Evolutionary conservation across 306 rosid species (phyloP).

Genomic region (Cajanus cajan): DNA sequence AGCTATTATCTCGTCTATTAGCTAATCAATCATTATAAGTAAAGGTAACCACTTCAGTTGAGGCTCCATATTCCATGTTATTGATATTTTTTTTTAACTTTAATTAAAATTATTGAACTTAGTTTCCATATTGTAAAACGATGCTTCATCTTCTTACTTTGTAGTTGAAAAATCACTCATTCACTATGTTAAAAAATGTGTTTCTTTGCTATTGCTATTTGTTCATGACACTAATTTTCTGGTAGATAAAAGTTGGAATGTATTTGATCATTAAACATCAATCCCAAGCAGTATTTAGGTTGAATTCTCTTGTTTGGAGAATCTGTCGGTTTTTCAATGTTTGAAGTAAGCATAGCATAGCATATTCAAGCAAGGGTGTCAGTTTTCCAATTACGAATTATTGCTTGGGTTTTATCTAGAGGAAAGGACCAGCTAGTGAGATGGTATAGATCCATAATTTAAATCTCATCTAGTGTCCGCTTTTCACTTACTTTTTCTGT

Average conservation of each 20-base stretch:
- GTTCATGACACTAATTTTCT: conserved; percentile 7
- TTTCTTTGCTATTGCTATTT: background rate
- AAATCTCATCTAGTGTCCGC: background rate
- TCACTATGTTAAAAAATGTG: background rate
- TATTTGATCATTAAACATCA: background rate
- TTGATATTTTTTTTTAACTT: background rate
- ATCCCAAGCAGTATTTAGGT: background rate
- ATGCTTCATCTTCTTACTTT: background rate
- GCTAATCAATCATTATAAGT: background rate
- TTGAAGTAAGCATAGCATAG: background rate
- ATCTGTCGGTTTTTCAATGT: background rate
- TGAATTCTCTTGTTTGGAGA: background rate
- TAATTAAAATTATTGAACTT: background rate
- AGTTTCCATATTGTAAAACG: background rate
- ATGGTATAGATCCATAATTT: background rate
- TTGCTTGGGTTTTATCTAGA: background rate
- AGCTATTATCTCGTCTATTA: conserved; percentile 7
- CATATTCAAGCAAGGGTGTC: background rate
- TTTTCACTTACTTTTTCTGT: background rate
- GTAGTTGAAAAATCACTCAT: background rate
- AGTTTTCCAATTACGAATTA: background rate
- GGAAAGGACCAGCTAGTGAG: background rate
- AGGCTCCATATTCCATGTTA: background rate
- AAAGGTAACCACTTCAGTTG: background rate
- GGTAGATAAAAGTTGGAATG: background rate